A percentile compares a stretch with the other conserved stretches of the same genome.
phyloP scores from a whole-genome alignment of 2,329 filamentous ascomycete species.

The Aspergillus terreus region DNA sequence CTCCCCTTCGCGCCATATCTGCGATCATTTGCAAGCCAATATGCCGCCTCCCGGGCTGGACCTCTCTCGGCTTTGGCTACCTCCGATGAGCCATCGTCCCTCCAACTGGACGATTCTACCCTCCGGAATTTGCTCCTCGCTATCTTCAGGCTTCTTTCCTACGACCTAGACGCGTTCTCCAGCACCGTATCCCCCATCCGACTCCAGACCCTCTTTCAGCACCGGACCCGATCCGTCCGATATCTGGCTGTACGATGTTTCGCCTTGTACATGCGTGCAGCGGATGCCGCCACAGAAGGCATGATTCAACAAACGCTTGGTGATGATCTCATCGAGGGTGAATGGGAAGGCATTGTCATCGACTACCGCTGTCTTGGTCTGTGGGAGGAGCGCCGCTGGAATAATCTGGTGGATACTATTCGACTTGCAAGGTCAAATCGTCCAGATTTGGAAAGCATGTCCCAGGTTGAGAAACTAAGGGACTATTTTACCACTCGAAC shows the following conservation, averaged over 20 bases:
- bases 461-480: conserved; percentile 25
- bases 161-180: conserved; percentile 67
- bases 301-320: conserved; percentile 67
- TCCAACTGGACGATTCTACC: conserved; percentile 34
- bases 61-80: conserved; percentile 30
- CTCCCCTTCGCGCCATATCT: conserved; percentile 80
- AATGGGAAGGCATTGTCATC: conserved; percentile 70
- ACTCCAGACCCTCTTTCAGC: conserved; percentile 65
- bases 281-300: conserved; percentile 72
- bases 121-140: conserved; percentile 58
- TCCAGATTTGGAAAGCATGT: conserved; percentile 17
- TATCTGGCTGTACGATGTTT: conserved; percentile 81
- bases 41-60: conserved; percentile 32
- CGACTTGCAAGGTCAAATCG: conserved; percentile 19
- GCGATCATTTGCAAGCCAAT: conserved; percentile 64
- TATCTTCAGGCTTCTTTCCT: conserved; percentile 73
- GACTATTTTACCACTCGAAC: conserved; percentile 56
- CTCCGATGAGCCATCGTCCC: conserved; percentile 25
- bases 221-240: conserved; percentile 58
- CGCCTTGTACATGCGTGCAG: conserved; percentile 71
- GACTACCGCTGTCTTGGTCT: conserved; percentile 73
- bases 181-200: conserved; percentile 61
- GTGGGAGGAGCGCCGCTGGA: conserved; percentile 60
- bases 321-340: conserved; percentile 59
- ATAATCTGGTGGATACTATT: conserved; percentile 33